Evolutionary conservation across 139 green algal genomes (phyloP).

Genomic region (Auxenochlorella pyrenoidosa): DNA sequence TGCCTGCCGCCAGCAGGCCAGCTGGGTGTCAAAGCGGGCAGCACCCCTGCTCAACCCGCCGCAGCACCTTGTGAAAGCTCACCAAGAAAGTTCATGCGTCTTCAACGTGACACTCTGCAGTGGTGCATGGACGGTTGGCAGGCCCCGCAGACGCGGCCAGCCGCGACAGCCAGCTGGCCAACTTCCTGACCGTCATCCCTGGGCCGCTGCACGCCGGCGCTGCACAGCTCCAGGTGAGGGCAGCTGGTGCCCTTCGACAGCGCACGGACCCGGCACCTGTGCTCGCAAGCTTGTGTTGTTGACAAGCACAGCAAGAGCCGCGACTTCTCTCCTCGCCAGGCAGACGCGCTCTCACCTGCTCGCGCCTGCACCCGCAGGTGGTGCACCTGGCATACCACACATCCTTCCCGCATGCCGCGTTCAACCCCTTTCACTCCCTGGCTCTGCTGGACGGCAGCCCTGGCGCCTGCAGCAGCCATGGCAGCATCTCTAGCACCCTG

Average conservation of each 20-base stretch:
- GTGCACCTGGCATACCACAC: slow-evolving; percentile 16
- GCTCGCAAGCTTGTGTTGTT: background rate
- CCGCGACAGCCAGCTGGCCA: slow-evolving; percentile 23
- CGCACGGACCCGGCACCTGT: background rate
- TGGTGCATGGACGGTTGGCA: slow-evolving; percentile 25
- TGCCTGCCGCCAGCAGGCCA: background rate
- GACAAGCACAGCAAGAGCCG: background rate
- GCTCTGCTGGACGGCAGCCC: background rate
- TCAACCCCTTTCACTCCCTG: slow-evolving; percentile 22
- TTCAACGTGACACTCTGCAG: background rate
- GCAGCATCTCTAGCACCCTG: background rate
- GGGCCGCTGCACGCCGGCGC: slow-evolving; percentile 20
- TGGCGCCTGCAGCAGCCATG: background rate
- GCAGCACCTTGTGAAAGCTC: too few species aligned
- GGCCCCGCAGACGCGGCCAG: background rate
- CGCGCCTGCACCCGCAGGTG: background rate
- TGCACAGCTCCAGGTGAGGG: slow-evolving; percentile 23
- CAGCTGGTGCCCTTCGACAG: background rate
- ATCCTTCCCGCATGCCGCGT: slow-evolving; percentile 3
- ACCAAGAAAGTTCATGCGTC: background rate
- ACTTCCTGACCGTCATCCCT: slow-evolving; percentile 19
- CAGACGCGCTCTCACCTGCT: too few species aligned
- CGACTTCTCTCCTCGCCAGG: too few species aligned
- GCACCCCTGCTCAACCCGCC: too few species aligned
- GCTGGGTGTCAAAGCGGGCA: too few species aligned